Base-by-base conservation (phyloP, 106 monocot genomes). In the Apostasia shenzhenica region DNA sequence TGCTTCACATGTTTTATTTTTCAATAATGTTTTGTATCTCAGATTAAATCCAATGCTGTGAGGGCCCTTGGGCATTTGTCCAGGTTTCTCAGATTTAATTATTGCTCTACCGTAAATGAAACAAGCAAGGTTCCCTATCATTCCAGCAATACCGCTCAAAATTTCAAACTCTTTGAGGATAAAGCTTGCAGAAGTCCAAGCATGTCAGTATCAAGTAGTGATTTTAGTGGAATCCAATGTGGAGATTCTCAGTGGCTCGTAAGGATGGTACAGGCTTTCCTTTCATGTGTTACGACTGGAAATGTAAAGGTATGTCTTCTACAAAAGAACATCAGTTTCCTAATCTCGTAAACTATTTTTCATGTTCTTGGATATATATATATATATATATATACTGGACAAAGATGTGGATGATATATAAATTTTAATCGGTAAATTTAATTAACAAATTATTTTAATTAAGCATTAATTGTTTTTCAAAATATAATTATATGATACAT, bases 281-380 rank as follows among this genome's bases (percentile, higher is more conserved):
- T 99, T 71, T 99, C 99, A 63, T 99, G 93, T 83, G 90, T 99
- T 37, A 99, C 99, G n/a, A 99, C 99, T 57, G 99, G 99, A 73
- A 99, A 99, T 88, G 99, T 93, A 37, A 99, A 99, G 92, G 99
- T 99, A 76, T 57, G 45, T 65, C 26, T 45, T 13, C 12, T 8
- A 50, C 6, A 50, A 8, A 8, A 4, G 4, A 50, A 4, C 40
- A 45, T 9, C 43, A 3, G 11, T 45, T 3, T 42, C 45, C 43
- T 45, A 4, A 3, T 2, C 45, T 12, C 12, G 1, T 62, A 44
- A 62, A 62, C 13, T 62, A 45, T 62, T 45, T 12, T 2, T 26
- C 26, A 26, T 26, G 26, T 26, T 26, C 26, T 26, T 26, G 26
- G 26, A 26, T 26, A 26, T 26, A 26, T 26, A 26, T 26, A 26